Conservation (phyloP, 2,329 filamentous ascomycete species). For the Fusarium xyrophilum region DNA sequence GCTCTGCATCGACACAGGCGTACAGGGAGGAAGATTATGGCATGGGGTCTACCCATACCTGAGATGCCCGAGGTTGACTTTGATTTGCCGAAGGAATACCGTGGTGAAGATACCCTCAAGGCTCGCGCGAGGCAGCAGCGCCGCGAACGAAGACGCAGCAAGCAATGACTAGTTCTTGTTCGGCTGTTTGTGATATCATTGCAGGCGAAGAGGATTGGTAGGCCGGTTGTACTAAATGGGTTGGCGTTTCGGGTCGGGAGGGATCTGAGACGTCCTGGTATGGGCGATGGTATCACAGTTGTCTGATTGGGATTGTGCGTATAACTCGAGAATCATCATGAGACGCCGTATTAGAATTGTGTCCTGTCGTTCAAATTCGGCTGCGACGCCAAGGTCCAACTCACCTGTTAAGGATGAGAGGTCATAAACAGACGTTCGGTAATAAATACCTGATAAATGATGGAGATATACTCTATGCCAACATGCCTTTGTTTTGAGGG, state of each 20-base stretch:
- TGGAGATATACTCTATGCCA: background rate
- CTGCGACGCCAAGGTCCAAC: background rate
- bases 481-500: background rate
- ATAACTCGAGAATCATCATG: conserved; percentile 13
- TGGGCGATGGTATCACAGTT: conserved; percentile 17
- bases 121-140: conserved; percentile 69
- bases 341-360: conserved; percentile 1
- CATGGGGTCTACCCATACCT: conserved; percentile 83
- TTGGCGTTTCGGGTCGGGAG: conserved; percentile 36
- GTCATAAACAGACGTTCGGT: background rate
- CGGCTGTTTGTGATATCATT: conserved; percentile 33
- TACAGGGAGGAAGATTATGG: conserved; percentile 72
- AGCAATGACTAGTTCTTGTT: conserved; percentile 42
- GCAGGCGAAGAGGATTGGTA: conserved; percentile 13
- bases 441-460: background rate
- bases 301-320: conserved; percentile 3
- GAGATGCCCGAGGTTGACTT: conserved; percentile 77
- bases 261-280: conserved; percentile 16
- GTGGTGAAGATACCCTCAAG: conserved; percentile 62
- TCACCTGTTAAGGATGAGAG: background rate
- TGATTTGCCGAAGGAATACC: conserved; percentile 71
- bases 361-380: background rate
- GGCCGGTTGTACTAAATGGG: conserved; percentile 24
- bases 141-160: conserved; percentile 62
- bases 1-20: conserved; percentile 77